Base-by-base conservation (phyloP, 2,329 filamentous ascomycete species). In the Exophiala spinifera region DNA sequence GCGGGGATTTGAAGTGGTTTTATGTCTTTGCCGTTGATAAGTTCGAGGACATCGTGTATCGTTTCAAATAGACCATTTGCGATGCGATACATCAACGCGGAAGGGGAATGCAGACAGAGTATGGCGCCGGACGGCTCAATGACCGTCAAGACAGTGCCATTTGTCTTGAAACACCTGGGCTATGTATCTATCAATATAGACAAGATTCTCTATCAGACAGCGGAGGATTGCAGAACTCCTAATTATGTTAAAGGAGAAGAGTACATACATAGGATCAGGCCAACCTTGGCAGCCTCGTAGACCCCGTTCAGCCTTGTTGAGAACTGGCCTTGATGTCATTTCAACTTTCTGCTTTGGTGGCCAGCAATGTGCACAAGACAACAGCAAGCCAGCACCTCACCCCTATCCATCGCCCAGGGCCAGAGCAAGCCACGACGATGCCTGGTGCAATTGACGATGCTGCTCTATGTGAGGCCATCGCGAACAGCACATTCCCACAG, bases 401-500 rank as follows among this genome's bases (percentile, higher is more conserved):
- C 28, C n/a, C 28, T 31, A 10, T 10, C 10, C 28, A 31, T 31
- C 28, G 28, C 11, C 11, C 28, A 31, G 10, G 28, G 28, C 28
- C 10, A 11, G 11, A 31, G 28, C 28, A 31, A 31, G 4, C 36
- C 36, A 39, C 3, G 4, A 10, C 14, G 5, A 39, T 39, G 36
- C 36, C 36, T 5, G 36, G 17, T 39, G 36, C 5, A 19, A 19
- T 19, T 15, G 36, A 39, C 14, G 14, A n/a, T n/a, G 36, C 1
- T 39, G 36, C 36, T 11, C 40, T 61, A 15, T 46, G 53, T 46
- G 58, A 61, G 5, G 51, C 61, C 36, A 61, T 64, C 17, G 44
- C 51, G n/a, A 70, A 80, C 43, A 79, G 79, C 54, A 69, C 70
- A 25, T 84, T 83, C 62, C 81, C 82, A 14, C 79, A 81, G 19